phyloP scores from a whole-genome alignment of 2,329 filamentous ascomycete genomes.

The Hansfordia pulvinata region DNA sequence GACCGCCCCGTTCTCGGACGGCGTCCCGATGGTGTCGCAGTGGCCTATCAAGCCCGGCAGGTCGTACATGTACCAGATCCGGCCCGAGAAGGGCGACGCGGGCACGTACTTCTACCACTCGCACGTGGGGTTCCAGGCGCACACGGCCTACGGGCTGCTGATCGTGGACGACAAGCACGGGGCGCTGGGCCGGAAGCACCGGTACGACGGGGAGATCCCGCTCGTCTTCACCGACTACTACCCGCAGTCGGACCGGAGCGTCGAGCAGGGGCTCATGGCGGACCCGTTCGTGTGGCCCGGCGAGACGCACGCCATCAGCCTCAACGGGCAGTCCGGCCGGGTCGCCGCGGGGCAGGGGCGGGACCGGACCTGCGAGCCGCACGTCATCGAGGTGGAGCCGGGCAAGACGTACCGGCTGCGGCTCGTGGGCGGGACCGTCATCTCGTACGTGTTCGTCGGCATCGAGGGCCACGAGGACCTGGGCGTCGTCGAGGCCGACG shows the following conservation, averaged over 20 bases:
- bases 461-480: slow-evolving; percentile 43
- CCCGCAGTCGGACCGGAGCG: slow-evolving; percentile 32
- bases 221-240: slow-evolving; percentile 44
- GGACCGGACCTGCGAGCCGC: slow-evolving; percentile 24
- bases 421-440: slow-evolving; percentile 40
- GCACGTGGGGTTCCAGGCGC: slow-evolving; percentile 48
- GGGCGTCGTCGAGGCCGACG: slow-evolving; percentile 47
- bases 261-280: slow-evolving; percentile 33
- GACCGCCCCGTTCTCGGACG: slow-evolving; percentile 50
- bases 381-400: slow-evolving; percentile 43
- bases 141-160: slow-evolving; percentile 41
- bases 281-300: slow-evolving; percentile 42
- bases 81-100: slow-evolving; percentile 32
- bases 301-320: slow-evolving; percentile 39
- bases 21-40: slow-evolving; percentile 43
- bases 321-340: slow-evolving; percentile 41
- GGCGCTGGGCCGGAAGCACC: slow-evolving; percentile 32
- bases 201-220: slow-evolving; percentile 47
- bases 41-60: slow-evolving; percentile 49
- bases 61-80: slow-evolving; percentile 56
- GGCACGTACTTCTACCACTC: slow-evolving; percentile 60
- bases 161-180: slow-evolving; percentile 40
- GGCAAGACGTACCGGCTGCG: slow-evolving; percentile 47
- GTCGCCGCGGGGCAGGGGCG: slow-evolving; percentile 18
- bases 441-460: slow-evolving; percentile 39